A percentile compares a stretch with the other conserved stretches of the same genome.
phyloP scores from a whole-genome alignment of 2,329 filamentous ascomycete genomes.

The Neofusicoccum ribis region DNA sequence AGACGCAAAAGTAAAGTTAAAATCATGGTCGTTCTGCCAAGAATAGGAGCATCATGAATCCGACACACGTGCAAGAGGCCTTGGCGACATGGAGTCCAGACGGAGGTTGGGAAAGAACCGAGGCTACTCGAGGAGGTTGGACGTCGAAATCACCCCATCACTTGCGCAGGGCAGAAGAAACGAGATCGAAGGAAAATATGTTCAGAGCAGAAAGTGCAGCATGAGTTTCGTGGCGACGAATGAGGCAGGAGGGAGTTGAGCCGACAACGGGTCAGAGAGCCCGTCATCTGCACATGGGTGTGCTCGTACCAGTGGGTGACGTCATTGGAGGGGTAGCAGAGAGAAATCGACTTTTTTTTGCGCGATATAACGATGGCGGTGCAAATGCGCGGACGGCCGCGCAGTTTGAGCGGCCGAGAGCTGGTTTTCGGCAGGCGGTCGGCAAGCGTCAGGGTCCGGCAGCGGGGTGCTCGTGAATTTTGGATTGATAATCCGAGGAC shows the following conservation, averaged over 20 bases:
- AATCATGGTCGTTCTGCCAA: background rate
- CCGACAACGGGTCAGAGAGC: background rate
- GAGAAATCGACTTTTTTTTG: background rate
- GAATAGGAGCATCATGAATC: background rate
- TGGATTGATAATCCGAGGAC: slow-evolving; percentile 10
- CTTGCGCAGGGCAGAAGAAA: background rate
- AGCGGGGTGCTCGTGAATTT: background rate
- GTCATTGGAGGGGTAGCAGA: background rate
- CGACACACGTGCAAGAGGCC: background rate
- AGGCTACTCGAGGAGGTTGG: background rate
- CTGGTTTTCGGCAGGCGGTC: background rate
- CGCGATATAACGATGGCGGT: background rate
- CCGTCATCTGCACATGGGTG: background rate
- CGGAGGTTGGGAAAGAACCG: background rate
- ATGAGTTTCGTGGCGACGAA: background rate
- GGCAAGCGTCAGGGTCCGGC: background rate
- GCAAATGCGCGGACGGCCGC: too few relatives aligned
- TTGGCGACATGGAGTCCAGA: background rate
- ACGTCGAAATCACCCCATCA: too few relatives aligned
- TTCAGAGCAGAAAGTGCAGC: too few relatives aligned
- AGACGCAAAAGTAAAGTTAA: background rate
- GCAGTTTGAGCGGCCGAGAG: background rate
- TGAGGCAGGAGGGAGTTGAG: background rate
- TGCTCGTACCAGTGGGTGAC: background rate
- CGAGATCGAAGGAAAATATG: background rate